A percentile compares a stretch with the other conserved stretches of the same genome.
These are phyloP conservation scores for Nicotiana undulata DNA, from an alignment of 257 asterid species.

Conservation along the genomic window DNA sequence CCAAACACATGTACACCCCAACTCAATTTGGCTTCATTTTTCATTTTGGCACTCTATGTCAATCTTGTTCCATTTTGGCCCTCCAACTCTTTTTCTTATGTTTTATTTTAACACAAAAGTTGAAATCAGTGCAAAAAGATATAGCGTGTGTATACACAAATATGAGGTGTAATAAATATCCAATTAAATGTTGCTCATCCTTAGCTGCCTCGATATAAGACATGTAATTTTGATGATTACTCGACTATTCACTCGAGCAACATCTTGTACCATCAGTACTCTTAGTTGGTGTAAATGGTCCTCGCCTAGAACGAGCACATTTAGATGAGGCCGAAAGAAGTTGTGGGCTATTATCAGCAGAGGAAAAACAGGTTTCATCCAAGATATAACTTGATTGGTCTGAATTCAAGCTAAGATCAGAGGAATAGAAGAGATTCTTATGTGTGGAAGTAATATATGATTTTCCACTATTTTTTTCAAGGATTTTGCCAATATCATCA, in stretches of 20 bases:
- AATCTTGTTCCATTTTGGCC: no score
- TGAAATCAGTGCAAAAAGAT: no score
- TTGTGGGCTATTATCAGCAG: conserved; percentile 48
- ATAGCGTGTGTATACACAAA: no score
- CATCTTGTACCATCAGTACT: conserved; percentile 34
- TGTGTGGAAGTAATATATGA: conserved; percentile 18
- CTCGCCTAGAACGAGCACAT: conserved; percentile 26
- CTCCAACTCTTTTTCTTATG: no score
- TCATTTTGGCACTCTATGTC: no score
- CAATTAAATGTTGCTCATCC: no score
- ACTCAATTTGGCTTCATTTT: no score
- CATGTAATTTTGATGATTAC: conserved; percentile 66
- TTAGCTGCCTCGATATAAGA: conserved; percentile 65
- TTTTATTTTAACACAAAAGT: no score
- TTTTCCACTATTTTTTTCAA: conserved; percentile 41
- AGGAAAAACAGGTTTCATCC: conserved; percentile 37
- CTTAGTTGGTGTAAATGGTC: conserved; percentile 58
- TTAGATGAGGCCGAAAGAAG: conserved; percentile 38
- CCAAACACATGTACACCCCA: no score
- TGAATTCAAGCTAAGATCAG: conserved; percentile 40
- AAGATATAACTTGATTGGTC: conserved; percentile 41
- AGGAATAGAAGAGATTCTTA: conserved; percentile 38
- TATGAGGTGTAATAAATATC: no score
- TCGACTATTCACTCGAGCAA: no score
- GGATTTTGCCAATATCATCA: conserved; percentile 39